phyloP scores from a whole-genome alignment of 2,329 filamentous ascomycete species.

The Botrytis elliptica region DNA sequence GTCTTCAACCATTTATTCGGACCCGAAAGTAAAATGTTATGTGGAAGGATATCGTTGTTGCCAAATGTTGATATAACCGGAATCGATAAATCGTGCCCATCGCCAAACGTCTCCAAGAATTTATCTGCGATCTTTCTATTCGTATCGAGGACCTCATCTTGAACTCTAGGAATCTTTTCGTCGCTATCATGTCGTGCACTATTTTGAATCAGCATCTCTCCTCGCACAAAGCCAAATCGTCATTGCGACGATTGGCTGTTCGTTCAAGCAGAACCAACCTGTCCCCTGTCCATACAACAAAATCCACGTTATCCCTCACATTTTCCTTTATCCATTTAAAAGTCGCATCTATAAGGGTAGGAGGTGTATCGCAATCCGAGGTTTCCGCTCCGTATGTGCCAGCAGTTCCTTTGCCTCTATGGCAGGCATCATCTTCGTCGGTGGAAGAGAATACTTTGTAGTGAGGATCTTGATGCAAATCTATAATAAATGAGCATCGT shows the following conservation, averaged over 20 bases:
- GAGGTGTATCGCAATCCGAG: constrained; percentile 83
- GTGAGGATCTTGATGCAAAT: constrained; percentile 87
- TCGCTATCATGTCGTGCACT: constrained; percentile 76
- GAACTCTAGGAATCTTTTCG: constrained; percentile 71
- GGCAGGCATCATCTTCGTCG: constrained; percentile 68
- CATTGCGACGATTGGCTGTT: constrained; percentile 1
- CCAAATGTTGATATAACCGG: constrained; percentile 89
- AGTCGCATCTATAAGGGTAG: constrained; percentile 79
- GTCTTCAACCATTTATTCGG: constrained; percentile 82
- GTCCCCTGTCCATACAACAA: constrained; percentile 91
- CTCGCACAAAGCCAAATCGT: constrained; percentile 14
- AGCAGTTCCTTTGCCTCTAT: constrained; percentile 72
- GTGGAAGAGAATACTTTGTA: constrained; percentile 79
- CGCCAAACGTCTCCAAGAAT: constrained; percentile 71
- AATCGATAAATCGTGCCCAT: constrained; percentile 59
- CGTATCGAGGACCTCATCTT: constrained; percentile 71
- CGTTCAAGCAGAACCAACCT: constrained; percentile 51
- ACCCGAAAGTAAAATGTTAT: constrained; percentile 85
- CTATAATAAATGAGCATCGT: constrained; percentile 48
- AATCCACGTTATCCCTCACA: constrained; percentile 76
- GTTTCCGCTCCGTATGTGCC: constrained; percentile 83
- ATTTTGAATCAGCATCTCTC: constrained; percentile 7
- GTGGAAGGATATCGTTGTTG: constrained; percentile 96
- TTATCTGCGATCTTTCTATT: constrained; percentile 76
- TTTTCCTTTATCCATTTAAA: constrained; percentile 84